These are phyloP conservation scores for Aspergillus uvarum DNA, from an alignment of 2,329 filamentous ascomycete species.

Conservation along the genomic window DNA sequence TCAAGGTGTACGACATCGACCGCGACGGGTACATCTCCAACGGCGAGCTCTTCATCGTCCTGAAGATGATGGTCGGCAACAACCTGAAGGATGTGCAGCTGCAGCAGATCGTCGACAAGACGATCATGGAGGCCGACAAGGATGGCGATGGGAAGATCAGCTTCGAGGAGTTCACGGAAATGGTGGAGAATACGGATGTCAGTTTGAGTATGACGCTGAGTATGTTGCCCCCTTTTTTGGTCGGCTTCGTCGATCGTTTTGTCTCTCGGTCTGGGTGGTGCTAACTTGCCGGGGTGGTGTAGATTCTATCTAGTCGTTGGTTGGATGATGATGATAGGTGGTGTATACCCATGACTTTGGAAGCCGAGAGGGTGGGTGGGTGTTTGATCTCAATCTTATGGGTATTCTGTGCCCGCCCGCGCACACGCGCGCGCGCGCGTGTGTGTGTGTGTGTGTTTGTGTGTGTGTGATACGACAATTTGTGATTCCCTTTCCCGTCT, in stretches of 20 bases:
- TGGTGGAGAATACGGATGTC: conserved; percentile 91
- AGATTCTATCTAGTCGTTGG: conserved; percentile 3
- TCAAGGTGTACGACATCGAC: conserved; percentile 99
- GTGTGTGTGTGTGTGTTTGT: no score
- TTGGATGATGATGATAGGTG: neutral
- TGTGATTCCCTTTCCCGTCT: neutral
- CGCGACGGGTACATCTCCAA: conserved; percentile 98
- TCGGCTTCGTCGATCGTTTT: no score
- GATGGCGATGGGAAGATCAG: conserved; percentile 97
- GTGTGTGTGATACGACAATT: neutral
- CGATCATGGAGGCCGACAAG: conserved; percentile 98
- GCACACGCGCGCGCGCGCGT: no score
- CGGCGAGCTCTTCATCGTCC: conserved; percentile 96
- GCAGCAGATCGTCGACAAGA: conserved; percentile 99
- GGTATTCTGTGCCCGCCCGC: neutral
- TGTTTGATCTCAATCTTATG: neutral
- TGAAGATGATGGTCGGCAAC: conserved; percentile 99
- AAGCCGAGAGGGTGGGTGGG: neutral
- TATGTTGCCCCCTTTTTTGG: conserved; percentile 35
- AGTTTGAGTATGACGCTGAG: conserved; percentile 68
- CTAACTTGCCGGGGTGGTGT: neutral
- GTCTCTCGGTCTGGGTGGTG: neutral
- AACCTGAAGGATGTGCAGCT: conserved; percentile 98
- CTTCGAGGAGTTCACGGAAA: conserved; percentile 98
- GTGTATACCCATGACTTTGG: neutral